These are phyloP conservation scores for Immersiella caudata DNA, from an alignment of 495 filamentous ascomycete species.

Conservation along the genomic window DNA sequence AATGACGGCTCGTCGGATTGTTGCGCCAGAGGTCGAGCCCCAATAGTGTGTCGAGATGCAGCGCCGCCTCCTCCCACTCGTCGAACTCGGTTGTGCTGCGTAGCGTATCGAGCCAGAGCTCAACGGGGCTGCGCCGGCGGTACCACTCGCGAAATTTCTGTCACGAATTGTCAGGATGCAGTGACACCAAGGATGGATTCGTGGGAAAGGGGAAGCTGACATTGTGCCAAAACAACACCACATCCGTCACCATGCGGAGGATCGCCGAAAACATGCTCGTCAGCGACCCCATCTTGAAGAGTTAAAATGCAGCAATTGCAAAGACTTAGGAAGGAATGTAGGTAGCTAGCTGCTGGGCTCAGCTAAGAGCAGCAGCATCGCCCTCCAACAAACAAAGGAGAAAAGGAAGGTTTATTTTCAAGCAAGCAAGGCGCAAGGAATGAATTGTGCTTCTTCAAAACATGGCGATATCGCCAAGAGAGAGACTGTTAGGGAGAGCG, in stretches of 20 bases:
- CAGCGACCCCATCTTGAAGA: conserved; percentile 35
- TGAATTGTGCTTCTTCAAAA: neutral
- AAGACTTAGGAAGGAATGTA: neutral
- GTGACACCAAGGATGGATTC: neutral
- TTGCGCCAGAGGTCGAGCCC: conserved; percentile 85
- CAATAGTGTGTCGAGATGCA: conserved; percentile 75
- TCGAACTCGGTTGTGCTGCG: conserved; percentile 69
- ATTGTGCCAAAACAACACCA: conserved; percentile 65
- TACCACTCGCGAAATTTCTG: conserved; percentile 48
- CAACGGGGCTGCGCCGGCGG: conserved; percentile 53
- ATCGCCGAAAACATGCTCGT: conserved; percentile 46
- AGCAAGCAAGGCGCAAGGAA: neutral
- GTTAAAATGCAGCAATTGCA: neutral
- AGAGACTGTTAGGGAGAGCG: neutral
- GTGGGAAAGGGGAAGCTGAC: conserved; percentile 46
- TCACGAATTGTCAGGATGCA: neutral
- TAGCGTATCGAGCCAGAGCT: conserved; percentile 60
- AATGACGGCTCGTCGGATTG: conserved; percentile 76
- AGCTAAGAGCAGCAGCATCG: neutral
- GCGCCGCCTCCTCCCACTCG: conserved; percentile 81
- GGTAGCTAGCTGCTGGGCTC: neutral
- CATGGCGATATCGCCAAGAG: neutral
- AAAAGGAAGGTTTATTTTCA: neutral
- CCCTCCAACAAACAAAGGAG: neutral
- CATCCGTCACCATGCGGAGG: conserved; percentile 61